Evolutionary conservation across 805 yeast species (phyloP), one percentile per base, ranked within the genome.

Genomic region (Wickerhamomyces ciferrii): DNA sequence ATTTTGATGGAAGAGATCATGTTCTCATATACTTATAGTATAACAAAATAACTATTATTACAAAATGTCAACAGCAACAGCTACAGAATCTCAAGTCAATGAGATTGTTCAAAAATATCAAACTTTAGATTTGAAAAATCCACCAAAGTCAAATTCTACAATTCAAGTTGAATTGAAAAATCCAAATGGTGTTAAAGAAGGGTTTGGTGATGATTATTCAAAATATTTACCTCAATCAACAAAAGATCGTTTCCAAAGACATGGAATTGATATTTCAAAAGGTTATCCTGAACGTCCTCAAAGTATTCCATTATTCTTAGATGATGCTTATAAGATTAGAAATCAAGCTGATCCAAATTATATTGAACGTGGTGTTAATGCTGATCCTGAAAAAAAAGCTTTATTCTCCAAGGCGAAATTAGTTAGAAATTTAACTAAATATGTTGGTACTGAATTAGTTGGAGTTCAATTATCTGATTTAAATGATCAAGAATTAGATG

Each of bases 371-470:
- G 71, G 67, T 37, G 52, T 50, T 47, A 60, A 62, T 43, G 74
- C 73, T 9, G 73, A 69, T 48, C 72, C 69, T 11, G 70, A 67
- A 48, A 69, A 69, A 60, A 68, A 67, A 48, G 71, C 74, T 6
- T 53, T 69, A 14, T 61, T 69, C 37, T 65, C 69, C 5, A 71
- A 71, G 51, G 70, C 63, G 39, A 65, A 59, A 53, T 65, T 67
- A 48, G 75, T 74, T 24, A 66, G 54, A 32, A 54, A 74, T 46
- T 60, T 74, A 50, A 71, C 78, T 45, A 69, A 68, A 46, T 67
- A 71, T 50, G 58, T 74, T 50, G 80, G 80, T 42, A 75, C 79
- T 17, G 79, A 74, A 49, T 65, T 74, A 46, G 65, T 69, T 38
- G 79, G 79, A 11, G 54, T 74, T 32, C 75, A 74, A 53, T 55